phyloP scores from a whole-genome alignment of 1,284 basidiomycete genomes.

The Puccinia polysora region DNA sequence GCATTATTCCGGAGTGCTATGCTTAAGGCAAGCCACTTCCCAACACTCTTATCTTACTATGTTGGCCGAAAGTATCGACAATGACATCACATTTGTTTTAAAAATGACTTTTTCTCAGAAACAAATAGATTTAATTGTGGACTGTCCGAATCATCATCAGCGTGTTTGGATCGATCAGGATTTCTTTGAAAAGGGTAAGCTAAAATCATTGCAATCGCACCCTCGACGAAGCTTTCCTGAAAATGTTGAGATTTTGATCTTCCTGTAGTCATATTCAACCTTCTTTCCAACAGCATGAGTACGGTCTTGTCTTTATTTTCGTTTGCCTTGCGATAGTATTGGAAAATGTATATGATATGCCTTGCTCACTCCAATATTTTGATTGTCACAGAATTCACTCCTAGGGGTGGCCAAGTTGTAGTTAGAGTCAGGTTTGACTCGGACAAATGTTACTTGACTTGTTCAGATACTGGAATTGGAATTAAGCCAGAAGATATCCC shows the following conservation, averaged over 20 bases:
- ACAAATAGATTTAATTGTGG: slow-evolving; percentile 22
- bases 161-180: slow-evolving; percentile 42
- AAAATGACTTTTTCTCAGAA: neutral
- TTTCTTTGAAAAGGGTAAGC: slow-evolving; percentile 38
- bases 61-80: no score
- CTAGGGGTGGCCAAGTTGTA: slow-evolving; percentile 12
- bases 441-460: slow-evolving; percentile 27
- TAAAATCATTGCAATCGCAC: neutral
- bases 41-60: neutral
- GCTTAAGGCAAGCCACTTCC: slow-evolving; percentile 4
- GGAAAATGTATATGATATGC: neutral
- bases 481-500: slow-evolving; percentile 32
- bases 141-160: slow-evolving; percentile 15
- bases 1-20: slow-evolving; percentile 37
- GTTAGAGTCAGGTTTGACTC: slow-evolving; percentile 26
- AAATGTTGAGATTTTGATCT: slow-evolving; percentile 18
- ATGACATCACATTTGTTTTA: no score
- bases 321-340: neutral
- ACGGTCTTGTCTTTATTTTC: neutral
- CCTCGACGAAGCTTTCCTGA: neutral
- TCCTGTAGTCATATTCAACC: slow-evolving; percentile 30
- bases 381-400: slow-evolving; percentile 26
- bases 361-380: neutral
- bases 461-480: slow-evolving; percentile 36
- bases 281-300: slow-evolving; percentile 43